These are phyloP conservation scores for Irineochytrium annulatum DNA, from an alignment of 192 early-diverging fungal genomes.

Conservation along the genomic window DNA sequence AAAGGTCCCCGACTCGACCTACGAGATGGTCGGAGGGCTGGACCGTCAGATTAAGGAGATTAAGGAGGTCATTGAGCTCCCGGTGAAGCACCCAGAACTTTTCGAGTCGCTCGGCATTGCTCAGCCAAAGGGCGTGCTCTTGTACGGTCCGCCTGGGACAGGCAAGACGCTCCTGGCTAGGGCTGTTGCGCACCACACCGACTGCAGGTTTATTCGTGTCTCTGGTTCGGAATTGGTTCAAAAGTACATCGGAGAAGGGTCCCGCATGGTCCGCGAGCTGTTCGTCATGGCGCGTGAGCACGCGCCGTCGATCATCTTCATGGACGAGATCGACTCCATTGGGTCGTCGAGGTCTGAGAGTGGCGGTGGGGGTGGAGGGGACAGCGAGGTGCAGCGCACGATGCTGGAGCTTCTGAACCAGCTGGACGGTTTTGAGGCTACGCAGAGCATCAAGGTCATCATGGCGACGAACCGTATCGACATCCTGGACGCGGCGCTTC, in stretches of 20 bases:
- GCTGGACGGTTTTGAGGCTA: constrained; percentile 87
- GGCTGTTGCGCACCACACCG: constrained; percentile 94
- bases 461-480: constrained; percentile 98
- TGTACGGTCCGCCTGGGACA: constrained; percentile 91
- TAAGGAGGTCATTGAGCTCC: constrained; percentile 99
- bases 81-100: constrained; percentile 98
- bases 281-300: constrained; percentile 98
- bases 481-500: constrained; percentile 90
- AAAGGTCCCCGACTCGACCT: constrained; percentile 98
- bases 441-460: constrained; percentile 71
- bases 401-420: constrained; percentile 99
- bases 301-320: constrained; percentile 97
- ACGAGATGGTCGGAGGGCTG: constrained; percentile 98
- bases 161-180: constrained; percentile 95
- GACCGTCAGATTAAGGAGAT: constrained; percentile 99
- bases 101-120: constrained; percentile 98
- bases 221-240: constrained; percentile 93
- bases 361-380: constrained; percentile 79
- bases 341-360: constrained; percentile 91
- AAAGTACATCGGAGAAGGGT: constrained; percentile 99
- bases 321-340: constrained; percentile 97
- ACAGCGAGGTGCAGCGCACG: constrained; percentile 97
- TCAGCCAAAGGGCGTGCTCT: constrained; percentile 96
- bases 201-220: constrained; percentile 89
- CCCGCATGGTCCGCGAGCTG: constrained; percentile 96